Evolutionary conservation across 1,284 basidiomycete genomes (phyloP), one percentile per base, ranked within the genome.

Genomic region (Trichosporon sp.): DNA sequence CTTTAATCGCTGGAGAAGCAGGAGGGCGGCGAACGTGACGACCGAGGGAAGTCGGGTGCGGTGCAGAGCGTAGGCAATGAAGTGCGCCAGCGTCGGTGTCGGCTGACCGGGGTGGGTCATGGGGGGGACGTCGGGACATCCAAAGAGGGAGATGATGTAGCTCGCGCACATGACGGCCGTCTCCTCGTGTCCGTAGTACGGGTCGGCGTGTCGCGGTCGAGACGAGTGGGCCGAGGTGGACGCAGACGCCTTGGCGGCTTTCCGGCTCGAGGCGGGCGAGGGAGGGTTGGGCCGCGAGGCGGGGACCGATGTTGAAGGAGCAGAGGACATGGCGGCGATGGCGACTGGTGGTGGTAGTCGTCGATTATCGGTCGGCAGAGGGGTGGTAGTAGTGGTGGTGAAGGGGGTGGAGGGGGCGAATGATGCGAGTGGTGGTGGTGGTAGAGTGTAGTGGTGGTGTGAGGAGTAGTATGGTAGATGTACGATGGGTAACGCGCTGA

Each of bases 41-140:
- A 89, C 86, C 0, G 85, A 68, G 31, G 92, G 90, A 0, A 95
- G 84, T 32, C 93, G 88, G 0, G 92, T 95, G 31, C 93, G 86
- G 74, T 95, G 91, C 7, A 95, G 84, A 0, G 92, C 90, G 73
- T 95, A 95, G 0, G 92, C 93, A 70, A 94, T 89, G 76, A 93
- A 93, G 65, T 88, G 85, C 0, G 89, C 89, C 0, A 95, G 81
- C 3, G 86, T 85, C 3, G 86, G 85, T 19, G 78, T 78, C 21
- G 79, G 77, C 8, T 76, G 74, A 46, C 74, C 74, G 10, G 78
- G 76, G 44, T 71, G 70, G 31, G 73, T 71, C 16, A 67, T 67
- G 3, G 75, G 69, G 31, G 78, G 74, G 34, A 81, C 74, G 70
- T 80, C 78, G 60, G 80, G 80, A 68, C 80, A 81, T 65, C 75